These are phyloP conservation scores for Suillus lakei DNA, from an alignment of 768 basidiomycete genomes.

Conservation along the genomic window DNA sequence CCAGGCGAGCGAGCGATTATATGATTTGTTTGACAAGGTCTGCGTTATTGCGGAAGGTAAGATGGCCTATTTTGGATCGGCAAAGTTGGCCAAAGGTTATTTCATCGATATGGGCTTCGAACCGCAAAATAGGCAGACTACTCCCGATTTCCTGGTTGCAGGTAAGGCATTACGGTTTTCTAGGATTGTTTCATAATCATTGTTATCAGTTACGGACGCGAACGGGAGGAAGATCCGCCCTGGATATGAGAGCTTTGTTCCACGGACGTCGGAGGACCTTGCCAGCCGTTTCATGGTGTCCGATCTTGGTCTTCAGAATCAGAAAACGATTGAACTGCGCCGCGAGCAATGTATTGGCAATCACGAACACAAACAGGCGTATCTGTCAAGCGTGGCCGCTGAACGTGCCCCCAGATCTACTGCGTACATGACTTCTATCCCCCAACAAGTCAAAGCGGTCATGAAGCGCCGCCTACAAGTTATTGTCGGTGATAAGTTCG, in stretches of 20 bases:
- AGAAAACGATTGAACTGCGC: constrained; percentile 53
- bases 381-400: constrained; percentile 50
- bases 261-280: constrained; percentile 60
- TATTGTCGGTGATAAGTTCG: constrained; percentile 45
- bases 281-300: constrained; percentile 27
- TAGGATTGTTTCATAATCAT: neutral
- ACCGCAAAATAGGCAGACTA: constrained; percentile 61
- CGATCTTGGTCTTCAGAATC: constrained; percentile 38
- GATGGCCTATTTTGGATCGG: constrained; percentile 66
- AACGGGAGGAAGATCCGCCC: constrained; percentile 56
- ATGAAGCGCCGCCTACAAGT: constrained; percentile 51
- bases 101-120: constrained; percentile 62
- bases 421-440: constrained; percentile 54
- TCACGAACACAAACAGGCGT: constrained; percentile 44
- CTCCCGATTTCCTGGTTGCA: constrained; percentile 62
- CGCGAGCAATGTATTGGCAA: constrained; percentile 50
- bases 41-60: constrained; percentile 63
- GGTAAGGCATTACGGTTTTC: constrained; percentile 5
- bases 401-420: constrained; percentile 54
- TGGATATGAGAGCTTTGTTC: constrained; percentile 26
- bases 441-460: constrained; percentile 52
- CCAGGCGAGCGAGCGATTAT: constrained; percentile 77
- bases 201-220: constrained; percentile 57
- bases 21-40: constrained; percentile 72
- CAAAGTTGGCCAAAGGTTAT: constrained; percentile 56